Evolutionary conservation across 2,329 filamentous ascomycete species (phyloP).

Genomic region (Exophiala sp.): DNA sequence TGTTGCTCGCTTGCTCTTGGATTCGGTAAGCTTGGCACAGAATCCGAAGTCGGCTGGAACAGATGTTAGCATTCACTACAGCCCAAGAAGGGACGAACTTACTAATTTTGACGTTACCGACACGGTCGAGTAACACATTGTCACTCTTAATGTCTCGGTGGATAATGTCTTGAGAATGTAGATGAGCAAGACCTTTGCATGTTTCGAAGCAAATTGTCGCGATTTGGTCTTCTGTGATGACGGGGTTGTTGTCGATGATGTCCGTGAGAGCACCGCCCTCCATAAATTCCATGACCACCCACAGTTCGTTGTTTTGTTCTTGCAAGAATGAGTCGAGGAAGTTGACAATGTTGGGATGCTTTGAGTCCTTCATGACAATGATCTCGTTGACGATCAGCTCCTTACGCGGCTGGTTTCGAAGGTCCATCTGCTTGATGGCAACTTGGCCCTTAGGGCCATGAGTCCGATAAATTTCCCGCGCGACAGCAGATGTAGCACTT

Average conservation of each 20-base stretch:
- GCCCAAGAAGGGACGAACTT: slow-evolving; percentile 42
- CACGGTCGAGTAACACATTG: slow-evolving; percentile 90
- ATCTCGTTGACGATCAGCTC: slow-evolving; percentile 99
- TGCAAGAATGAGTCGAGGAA: slow-evolving; percentile 95
- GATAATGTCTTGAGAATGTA: slow-evolving; percentile 95
- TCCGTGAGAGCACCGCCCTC: slow-evolving; percentile 96
- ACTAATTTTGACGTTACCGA: slow-evolving; percentile 98
- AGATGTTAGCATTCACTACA: slow-evolving; percentile 20
- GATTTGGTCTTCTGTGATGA: slow-evolving; percentile 94
- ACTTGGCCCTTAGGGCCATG: slow-evolving; percentile 84
- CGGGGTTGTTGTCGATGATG: slow-evolving; percentile 95
- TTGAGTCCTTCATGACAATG: slow-evolving; percentile 99
- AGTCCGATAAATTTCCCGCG: slow-evolving; percentile 71
- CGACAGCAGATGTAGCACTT: slow-evolving; percentile 73
- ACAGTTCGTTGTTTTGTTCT: slow-evolving; percentile 92
- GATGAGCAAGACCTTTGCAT: slow-evolving; percentile 88
- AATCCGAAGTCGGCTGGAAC: slow-evolving; percentile 91
- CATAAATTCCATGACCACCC: slow-evolving; percentile 99
- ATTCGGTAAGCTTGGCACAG: slow-evolving; percentile 96
- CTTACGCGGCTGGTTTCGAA: slow-evolving; percentile 93
- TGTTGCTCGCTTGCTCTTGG: slow-evolving; percentile 93
- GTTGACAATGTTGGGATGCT: slow-evolving; percentile 98
- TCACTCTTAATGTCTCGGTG: slow-evolving; percentile 99
- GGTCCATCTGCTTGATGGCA: slow-evolving; percentile 99
- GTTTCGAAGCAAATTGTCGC: slow-evolving; percentile 97